Base-by-base conservation (phyloP, 1,139 yeast species). In the Taphrina confusa region DNA sequence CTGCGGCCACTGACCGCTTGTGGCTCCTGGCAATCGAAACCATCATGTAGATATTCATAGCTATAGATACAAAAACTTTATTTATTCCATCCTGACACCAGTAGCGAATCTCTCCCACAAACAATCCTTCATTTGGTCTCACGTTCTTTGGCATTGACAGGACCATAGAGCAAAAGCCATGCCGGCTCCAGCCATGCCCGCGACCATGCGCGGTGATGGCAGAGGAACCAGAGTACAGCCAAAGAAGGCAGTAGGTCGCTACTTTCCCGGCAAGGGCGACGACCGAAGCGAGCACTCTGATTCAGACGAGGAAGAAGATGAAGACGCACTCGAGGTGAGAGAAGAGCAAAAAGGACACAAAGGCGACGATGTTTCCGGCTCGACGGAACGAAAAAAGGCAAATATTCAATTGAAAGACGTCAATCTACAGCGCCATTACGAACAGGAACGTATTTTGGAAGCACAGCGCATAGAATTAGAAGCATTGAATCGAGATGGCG, bases 121-220 rank as follows among this genome's bases (percentile, higher is more conserved):
- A n/a, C n/a, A n/a, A n/a, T n/a, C n/a, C n/a, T n/a, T n/a, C n/a
- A n/a, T n/a, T n/a, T n/a, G n/a, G n/a, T n/a, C n/a, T n/a, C n/a
- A n/a, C n/a, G n/a, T n/a, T n/a, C n/a, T n/a, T n/a, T n/a, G n/a
- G n/a, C n/a, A n/a, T n/a, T n/a, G n/a, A n/a, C n/a, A n/a, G n/a
- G n/a, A n/a, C n/a, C n/a, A n/a, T n/a, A n/a, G n/a, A n/a, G n/a
- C n/a, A n/a, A n/a, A n/a, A 30, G 12, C 9, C 23, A 47, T 47
- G 52, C 52, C 52, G 31, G 42, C 42, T 18, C 52, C 52, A 33
- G 52, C 52, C 23, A 47, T 47, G 52, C 52, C 52, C 14, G 34
- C 52, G 20, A 47, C 52, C 2, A 47, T 47, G 52, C 31, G 52
- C 3, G 42, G 52, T 31, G 52, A 47, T 33, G 52, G 52, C n/a